A percentile compares a stretch with the other conserved stretches of the same genome.
Conservation (phyloP, 176 grass and related monocot species). For the Saccharum spontaneum region DNA sequence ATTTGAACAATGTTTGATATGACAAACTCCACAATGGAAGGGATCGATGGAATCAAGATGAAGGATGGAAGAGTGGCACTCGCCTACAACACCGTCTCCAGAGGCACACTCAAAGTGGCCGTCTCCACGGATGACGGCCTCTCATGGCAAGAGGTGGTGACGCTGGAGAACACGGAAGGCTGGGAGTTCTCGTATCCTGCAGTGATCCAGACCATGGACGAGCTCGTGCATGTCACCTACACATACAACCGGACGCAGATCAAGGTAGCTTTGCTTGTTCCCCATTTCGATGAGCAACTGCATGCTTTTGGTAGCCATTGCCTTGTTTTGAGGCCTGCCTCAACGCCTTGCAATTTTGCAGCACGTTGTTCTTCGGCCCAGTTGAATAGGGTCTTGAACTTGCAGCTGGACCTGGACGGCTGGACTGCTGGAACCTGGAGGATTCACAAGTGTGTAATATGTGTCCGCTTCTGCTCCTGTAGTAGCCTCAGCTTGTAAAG, state of each 20-base stretch:
- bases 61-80: slow-evolving; percentile 56
- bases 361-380: slow-evolving; percentile 47
- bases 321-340: background rate
- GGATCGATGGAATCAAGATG: slow-evolving; percentile 63
- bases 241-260: slow-evolving; percentile 63
- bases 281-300: background rate
- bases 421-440: background rate
- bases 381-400: background rate
- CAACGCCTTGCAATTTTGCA: slow-evolving; percentile 7
- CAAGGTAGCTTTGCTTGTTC: slow-evolving; percentile 34
- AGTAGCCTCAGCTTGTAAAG: background rate
- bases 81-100: slow-evolving; percentile 58
- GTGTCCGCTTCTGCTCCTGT: background rate
- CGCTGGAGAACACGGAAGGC: slow-evolving; percentile 41
- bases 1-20: background rate
- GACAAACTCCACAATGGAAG: slow-evolving; percentile 4
- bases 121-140: slow-evolving; percentile 47
- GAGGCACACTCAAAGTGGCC: slow-evolving; percentile 47
- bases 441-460: background rate
- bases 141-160: slow-evolving; percentile 55
- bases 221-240: slow-evolving; percentile 56
- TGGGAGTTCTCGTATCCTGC: slow-evolving; percentile 67
- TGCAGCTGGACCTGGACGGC: background rate
- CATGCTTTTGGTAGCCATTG: background rate
- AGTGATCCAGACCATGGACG: slow-evolving; percentile 51